Base-by-base conservation (phyloP, 2,329 filamentous ascomycete genomes). In the Coniosporium tulheliwenetii region DNA sequence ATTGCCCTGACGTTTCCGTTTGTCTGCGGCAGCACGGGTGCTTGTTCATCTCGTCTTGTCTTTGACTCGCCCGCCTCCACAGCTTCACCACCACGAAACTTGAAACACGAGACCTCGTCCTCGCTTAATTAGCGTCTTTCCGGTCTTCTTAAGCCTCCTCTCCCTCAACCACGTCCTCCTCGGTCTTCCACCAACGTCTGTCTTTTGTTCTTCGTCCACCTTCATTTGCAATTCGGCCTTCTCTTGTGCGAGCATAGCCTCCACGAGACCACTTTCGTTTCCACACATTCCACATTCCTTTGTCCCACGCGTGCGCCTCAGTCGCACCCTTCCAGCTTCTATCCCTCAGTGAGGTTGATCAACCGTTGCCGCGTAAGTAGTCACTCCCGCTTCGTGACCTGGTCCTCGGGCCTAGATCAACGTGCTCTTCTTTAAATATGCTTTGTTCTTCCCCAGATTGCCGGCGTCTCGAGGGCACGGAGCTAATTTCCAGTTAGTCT, bases 251-350 rank as follows among this genome's bases (percentile, higher is more conserved):
- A 43, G 38, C 14, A 39, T 26, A 26, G 19, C 19, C 19, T 26
- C 19, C 19, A 26, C 42, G 30, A 53, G 45, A 33, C 51, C 50
- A 36, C 44, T 16, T 12, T 47, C 43, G 10, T 41, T 41, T 16
- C 37, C 37, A 1, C 43, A 26, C 19, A 26, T 7, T 26, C 19
- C 19, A 26, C 46, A 19, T 44, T 43, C 31, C 40, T 51, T 47
- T 47, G 16, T 36, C 41, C 55, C 57, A 61, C 0, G 41, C 16
- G 43, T 44, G 36, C 43, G 43, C 43, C 30, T 31, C 38, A 45
- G 43, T 45, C 43, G 43, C 41, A 45, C 41, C 32, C 40, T 41
- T 31, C 36, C 41, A 36, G 32, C 43, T 36, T 43, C 38, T 33
- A 39, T 39, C 31, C 41, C 42, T 45, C 43, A 35, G 43, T 38